These are phyloP conservation scores for Kodamaea arcana DNA, from an alignment of 1,139 yeast genomes.

Conservation along the genomic window DNA sequence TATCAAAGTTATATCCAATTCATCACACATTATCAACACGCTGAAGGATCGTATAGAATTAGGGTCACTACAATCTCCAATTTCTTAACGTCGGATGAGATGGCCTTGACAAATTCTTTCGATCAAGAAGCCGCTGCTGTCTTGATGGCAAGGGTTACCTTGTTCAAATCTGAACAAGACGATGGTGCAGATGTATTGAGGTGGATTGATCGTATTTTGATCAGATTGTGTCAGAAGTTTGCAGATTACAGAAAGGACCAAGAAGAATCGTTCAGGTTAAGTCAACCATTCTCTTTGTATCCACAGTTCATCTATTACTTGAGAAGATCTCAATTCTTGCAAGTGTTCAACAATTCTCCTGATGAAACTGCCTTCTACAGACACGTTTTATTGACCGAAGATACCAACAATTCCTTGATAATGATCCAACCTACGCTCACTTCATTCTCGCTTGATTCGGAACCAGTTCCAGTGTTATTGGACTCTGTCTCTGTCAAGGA, in stretches of 20 bases:
- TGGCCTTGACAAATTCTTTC: slow-evolving; percentile 60
- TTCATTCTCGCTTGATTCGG: slow-evolving; percentile 72
- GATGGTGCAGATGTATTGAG: slow-evolving; percentile 51
- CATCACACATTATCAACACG: slow-evolving; percentile 74
- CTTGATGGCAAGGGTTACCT: slow-evolving; percentile 88
- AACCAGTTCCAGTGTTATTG: slow-evolving; percentile 88
- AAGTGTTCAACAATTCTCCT: slow-evolving; percentile 95
- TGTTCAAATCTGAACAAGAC: slow-evolving; percentile 77
- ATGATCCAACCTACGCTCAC: slow-evolving; percentile 97
- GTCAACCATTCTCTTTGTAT: slow-evolving; percentile 51
- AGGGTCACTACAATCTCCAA: slow-evolving; percentile 88
- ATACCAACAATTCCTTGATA: slow-evolving; percentile 85
- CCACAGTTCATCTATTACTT: slow-evolving; percentile 96
- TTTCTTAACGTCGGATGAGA: slow-evolving; percentile 50
- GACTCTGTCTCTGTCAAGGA: slow-evolving; percentile 92
- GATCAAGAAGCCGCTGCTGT: slow-evolving; percentile 99
- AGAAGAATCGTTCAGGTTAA: slow-evolving; percentile 44
- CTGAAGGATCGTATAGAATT: slow-evolving; percentile 76
- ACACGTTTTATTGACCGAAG: slow-evolving; percentile 87
- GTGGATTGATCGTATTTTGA: slow-evolving; percentile 51
- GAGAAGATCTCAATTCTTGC: slow-evolving; percentile 94
- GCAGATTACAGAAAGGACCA: slow-evolving; percentile 50
- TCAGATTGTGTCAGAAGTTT: slow-evolving; percentile 48
- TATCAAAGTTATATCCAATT: slow-evolving; percentile 63
- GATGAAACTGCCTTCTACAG: slow-evolving; percentile 98